Evolutionary conservation across 129 eudicot species (phyloP).

Genomic region (Lactuca saligna): DNA sequence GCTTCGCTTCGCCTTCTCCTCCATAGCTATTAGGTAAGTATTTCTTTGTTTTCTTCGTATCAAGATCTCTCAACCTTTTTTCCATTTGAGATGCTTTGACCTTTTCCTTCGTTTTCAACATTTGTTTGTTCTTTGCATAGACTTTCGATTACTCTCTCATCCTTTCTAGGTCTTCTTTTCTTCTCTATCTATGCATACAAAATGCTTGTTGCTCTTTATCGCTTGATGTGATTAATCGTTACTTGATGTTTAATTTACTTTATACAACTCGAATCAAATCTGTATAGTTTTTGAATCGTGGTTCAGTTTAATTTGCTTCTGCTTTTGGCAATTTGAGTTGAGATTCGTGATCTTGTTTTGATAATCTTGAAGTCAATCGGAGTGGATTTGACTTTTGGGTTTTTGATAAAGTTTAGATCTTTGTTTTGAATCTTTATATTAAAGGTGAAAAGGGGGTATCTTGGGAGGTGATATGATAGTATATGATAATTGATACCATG

Average conservation of each 20-base stretch:
- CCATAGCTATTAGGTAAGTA: slow-evolving; percentile 24
- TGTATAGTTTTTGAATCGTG: background rate
- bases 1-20: slow-evolving; percentile 21
- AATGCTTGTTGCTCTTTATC: slow-evolving; percentile 11
- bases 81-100: slow-evolving; percentile 15
- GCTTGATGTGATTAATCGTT: slow-evolving; percentile 14
- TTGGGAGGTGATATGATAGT: slow-evolving; percentile 2
- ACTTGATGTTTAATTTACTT: background rate
- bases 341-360: slow-evolving; percentile 16
- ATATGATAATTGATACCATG: slow-evolving; percentile 8
- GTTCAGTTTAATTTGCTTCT: slow-evolving; percentile 11
- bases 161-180: background rate
- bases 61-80: slow-evolving; percentile 22
- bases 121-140: slow-evolving; percentile 1
- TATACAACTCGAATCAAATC: slow-evolving; percentile 2
- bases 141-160: slow-evolving; percentile 8
- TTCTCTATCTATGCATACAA: background rate
- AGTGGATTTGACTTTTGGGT: slow-evolving; percentile 32
- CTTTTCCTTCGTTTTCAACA: background rate
- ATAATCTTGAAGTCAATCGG: slow-evolving; percentile 19
- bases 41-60: slow-evolving; percentile 14
- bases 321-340: slow-evolving; percentile 10
- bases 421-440: slow-evolving; percentile 25
- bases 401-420: slow-evolving; percentile 37
- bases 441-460: slow-evolving; percentile 18